Percentiles rank a stretch among this genome's conserved stretches.
Conservation (phyloP, 1,284 basidiomycete genomes). For the Cystobasidium sp. region DNA sequence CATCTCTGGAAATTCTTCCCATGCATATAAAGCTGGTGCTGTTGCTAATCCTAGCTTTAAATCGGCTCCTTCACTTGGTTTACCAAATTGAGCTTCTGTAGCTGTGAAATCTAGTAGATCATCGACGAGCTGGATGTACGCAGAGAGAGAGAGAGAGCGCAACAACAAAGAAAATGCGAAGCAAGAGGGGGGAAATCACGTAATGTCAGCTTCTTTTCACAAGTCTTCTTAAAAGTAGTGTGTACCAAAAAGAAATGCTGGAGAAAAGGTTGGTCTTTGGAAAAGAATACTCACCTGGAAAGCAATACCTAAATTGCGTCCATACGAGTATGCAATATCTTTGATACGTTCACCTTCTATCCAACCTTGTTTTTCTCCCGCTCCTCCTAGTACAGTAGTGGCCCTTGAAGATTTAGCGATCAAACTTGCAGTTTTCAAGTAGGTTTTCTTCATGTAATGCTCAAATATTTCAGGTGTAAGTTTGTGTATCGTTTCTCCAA, state of each 20-base stretch:
- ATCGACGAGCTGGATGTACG: constrained; percentile 75
- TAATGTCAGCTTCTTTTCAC: not conserved
- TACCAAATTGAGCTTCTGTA: constrained; percentile 69
- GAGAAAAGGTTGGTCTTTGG: not conserved
- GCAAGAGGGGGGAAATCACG: not conserved
- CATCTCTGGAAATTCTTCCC: constrained; percentile 83
- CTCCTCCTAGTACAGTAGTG: constrained; percentile 86
- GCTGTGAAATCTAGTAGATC: constrained; percentile 87
- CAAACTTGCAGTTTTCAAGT: constrained; percentile 92
- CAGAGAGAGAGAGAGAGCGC: not conserved
- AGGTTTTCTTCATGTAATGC: constrained; percentile 89
- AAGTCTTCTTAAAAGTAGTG: too few species aligned
- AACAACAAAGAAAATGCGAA: not conserved
- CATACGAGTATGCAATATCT: constrained; percentile 91
- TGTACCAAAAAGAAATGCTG: too few species aligned
- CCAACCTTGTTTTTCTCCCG: constrained; percentile 62
- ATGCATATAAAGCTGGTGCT: constrained; percentile 91
- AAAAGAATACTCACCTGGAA: constrained; percentile 72
- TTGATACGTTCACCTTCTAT: constrained; percentile 75
- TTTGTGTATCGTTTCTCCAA: not conserved
- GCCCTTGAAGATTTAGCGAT: constrained; percentile 93
- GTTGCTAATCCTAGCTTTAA: constrained; percentile 85
- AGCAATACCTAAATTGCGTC: constrained; percentile 86
- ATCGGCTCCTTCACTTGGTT: constrained; percentile 80
- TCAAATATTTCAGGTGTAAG: constrained; percentile 69